Conservation (phyloP, 257 asterid genomes). For the Henckelia pumila region DNA sequence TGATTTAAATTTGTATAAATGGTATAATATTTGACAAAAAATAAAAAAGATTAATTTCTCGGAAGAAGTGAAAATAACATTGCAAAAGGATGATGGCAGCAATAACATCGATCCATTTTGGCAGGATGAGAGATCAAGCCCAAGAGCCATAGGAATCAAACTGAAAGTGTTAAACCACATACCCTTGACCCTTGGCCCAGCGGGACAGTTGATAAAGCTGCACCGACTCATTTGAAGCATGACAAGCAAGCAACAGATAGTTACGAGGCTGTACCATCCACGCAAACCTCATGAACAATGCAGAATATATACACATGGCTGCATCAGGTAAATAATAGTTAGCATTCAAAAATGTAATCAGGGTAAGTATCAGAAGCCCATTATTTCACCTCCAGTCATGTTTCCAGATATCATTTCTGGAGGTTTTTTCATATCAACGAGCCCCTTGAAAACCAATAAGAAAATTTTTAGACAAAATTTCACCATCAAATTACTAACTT, state of each 20-base stretch:
- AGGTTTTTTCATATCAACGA: slow-evolving; percentile 88
- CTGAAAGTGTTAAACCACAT: not conserved
- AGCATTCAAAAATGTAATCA: not conserved
- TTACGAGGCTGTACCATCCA: slow-evolving; percentile 99
- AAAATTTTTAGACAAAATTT: slow-evolving; percentile 1
- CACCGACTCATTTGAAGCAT: slow-evolving; percentile 88
- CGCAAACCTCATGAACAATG: slow-evolving; percentile 91
- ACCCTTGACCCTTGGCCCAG: slow-evolving; percentile 95
- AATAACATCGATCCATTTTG: not conserved
- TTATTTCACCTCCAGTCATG: slow-evolving; percentile 74
- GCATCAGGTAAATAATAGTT: slow-evolving; percentile 28
- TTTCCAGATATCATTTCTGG: slow-evolving; percentile 96
- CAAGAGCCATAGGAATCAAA: not conserved
- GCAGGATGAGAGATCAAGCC: not conserved
- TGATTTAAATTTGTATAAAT: not conserved
- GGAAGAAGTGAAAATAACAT: not conserved
- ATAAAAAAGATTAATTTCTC: not conserved
- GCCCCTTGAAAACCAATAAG: slow-evolving; percentile 50
- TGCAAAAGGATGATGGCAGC: not conserved
- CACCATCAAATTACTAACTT: not conserved
- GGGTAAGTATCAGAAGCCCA: not conserved
- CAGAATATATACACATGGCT: slow-evolving; percentile 96
- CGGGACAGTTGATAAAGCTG: slow-evolving; percentile 90
- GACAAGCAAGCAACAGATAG: slow-evolving; percentile 82
- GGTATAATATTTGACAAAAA: too few species aligned